These are phyloP conservation scores for Chamaecrista fasciculata DNA, from an alignment of 306 rosid species.

Conservation along the genomic window DNA sequence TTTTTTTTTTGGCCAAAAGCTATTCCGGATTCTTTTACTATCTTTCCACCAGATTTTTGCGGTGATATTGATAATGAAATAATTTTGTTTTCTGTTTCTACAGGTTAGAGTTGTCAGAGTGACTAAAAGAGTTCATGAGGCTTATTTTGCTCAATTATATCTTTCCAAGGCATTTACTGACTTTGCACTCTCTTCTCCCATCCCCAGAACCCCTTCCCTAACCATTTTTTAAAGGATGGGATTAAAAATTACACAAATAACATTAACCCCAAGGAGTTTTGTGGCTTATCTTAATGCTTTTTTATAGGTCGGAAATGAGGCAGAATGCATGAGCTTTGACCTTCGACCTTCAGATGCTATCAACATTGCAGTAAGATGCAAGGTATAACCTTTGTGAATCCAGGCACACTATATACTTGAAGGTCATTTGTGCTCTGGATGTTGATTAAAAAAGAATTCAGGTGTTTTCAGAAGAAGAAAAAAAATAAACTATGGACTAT, in stretches of 20 bases:
- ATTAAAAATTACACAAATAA: not conserved
- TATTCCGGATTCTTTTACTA: slow-evolving; percentile 17
- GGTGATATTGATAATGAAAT: slow-evolving; percentile 25
- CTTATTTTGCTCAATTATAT: slow-evolving; percentile 91
- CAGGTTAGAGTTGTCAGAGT: slow-evolving; percentile 90
- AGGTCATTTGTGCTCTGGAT: not conserved
- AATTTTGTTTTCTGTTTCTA: slow-evolving; percentile 24
- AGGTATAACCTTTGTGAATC: slow-evolving; percentile 50
- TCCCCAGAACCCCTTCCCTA: not conserved
- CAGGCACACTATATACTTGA: too few species aligned
- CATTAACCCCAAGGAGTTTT: not conserved
- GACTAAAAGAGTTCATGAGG: slow-evolving; percentile 93
- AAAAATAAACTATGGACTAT: slow-evolving; percentile 15
- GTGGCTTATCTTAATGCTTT: not conserved
- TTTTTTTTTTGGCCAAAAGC: too few species aligned
- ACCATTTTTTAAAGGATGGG: too few species aligned
- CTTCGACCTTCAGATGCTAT: slow-evolving; percentile 99
- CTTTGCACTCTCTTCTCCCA: slow-evolving; percentile 4
- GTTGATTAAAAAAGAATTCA: slow-evolving; percentile 9
- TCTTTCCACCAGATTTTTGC: not conserved
- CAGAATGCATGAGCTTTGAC: slow-evolving; percentile 76
- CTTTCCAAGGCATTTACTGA: slow-evolving; percentile 67
- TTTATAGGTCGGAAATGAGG: slow-evolving; percentile 68
- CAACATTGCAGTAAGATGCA: slow-evolving; percentile 95
- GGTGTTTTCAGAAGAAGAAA: too few species aligned